A percentile compares a stretch with the other conserved stretches of the same genome.
phyloP scores from a whole-genome alignment of 164 flowering plant species.

The Tetrastigma voinierianum region DNA sequence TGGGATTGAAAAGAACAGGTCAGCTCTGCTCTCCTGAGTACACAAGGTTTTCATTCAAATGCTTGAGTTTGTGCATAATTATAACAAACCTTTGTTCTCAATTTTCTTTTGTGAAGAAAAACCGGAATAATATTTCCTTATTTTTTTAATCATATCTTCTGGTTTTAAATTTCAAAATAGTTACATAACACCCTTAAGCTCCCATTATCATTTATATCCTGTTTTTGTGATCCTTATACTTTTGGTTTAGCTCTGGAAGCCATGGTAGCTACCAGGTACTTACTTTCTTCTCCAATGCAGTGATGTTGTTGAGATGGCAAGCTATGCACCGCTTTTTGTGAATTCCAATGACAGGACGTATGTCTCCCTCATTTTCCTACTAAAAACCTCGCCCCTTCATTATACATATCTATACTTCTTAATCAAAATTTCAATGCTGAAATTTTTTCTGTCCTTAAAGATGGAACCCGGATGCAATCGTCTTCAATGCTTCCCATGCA shows the following conservation, averaged over 20 bases:
- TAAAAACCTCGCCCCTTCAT: neutral
- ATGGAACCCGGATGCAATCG: slow-evolving; percentile 95
- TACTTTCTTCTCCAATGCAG: slow-evolving; percentile 44
- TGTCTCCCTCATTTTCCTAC: slow-evolving; percentile 2
- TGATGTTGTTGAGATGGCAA: slow-evolving; percentile 85
- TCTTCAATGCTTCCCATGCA: slow-evolving; percentile 61
- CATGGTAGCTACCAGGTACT: neutral
- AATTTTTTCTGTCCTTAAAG: slow-evolving; percentile 26
- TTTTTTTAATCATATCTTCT: no score
- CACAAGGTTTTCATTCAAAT: neutral
- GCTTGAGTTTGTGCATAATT: neutral
- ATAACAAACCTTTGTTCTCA: no score
- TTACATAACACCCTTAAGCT: neutral
- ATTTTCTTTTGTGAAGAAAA: no score
- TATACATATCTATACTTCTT: neutral
- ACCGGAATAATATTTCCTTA: no score
- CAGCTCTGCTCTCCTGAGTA: neutral
- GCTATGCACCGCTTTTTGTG: slow-evolving; percentile 95
- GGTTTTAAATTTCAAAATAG: no score
- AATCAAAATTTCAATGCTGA: neutral
- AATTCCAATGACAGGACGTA: slow-evolving; percentile 80
- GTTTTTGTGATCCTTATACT: neutral
- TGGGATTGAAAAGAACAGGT: slow-evolving; percentile 92
- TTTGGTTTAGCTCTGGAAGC: neutral
- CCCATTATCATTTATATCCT: neutral